A percentile compares a stretch with the other conserved stretches of the same genome.
phyloP scores from a whole-genome alignment of 2,329 filamentous ascomycete genomes.

The Cladosporium sphaerospermum region DNA sequence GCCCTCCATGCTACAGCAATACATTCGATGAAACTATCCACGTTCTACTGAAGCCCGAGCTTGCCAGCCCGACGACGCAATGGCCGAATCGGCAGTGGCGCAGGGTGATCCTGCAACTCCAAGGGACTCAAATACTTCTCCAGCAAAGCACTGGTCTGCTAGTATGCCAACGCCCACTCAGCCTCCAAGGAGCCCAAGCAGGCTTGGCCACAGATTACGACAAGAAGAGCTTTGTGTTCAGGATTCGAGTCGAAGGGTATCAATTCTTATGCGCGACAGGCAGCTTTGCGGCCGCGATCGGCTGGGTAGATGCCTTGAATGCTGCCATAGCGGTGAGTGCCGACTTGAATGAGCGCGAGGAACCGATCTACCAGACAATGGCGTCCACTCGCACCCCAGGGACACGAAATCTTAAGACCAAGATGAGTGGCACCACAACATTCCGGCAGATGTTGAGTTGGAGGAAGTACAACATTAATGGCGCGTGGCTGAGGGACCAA shows the following conservation, averaged over 20 bases:
- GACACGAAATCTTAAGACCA: not conserved
- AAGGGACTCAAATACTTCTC: slow-evolving; percentile 1
- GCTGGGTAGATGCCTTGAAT: slow-evolving; percentile 11
- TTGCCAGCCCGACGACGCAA: not conserved
- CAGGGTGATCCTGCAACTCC: not conserved
- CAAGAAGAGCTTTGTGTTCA: slow-evolving; percentile 5
- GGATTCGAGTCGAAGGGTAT: slow-evolving; percentile 11
- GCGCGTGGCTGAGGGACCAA: not conserved
- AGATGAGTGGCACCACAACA: not conserved
- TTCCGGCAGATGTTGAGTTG: slow-evolving; percentile 1
- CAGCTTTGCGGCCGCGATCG: not conserved
- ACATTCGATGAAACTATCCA: not conserved
- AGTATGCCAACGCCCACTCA: slow-evolving; percentile 2
- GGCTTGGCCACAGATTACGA: slow-evolving; percentile 11
- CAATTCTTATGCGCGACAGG: slow-evolving; percentile 12
- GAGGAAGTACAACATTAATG: slow-evolving; percentile 1
- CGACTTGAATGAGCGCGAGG: slow-evolving; percentile 3
- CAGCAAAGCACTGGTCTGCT: slow-evolving; percentile 3
- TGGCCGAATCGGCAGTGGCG: not conserved
- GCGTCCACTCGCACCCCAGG: not conserved
- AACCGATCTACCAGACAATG: slow-evolving; percentile 3
- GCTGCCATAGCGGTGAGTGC: slow-evolving; percentile 10
- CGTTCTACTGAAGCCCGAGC: not conserved
- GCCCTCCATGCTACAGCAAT: slow-evolving; percentile 1
- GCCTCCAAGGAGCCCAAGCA: slow-evolving; percentile 9